These are phyloP conservation scores for Betula pendula DNA, from an alignment of 306 rosid species.

Conservation along the genomic window DNA sequence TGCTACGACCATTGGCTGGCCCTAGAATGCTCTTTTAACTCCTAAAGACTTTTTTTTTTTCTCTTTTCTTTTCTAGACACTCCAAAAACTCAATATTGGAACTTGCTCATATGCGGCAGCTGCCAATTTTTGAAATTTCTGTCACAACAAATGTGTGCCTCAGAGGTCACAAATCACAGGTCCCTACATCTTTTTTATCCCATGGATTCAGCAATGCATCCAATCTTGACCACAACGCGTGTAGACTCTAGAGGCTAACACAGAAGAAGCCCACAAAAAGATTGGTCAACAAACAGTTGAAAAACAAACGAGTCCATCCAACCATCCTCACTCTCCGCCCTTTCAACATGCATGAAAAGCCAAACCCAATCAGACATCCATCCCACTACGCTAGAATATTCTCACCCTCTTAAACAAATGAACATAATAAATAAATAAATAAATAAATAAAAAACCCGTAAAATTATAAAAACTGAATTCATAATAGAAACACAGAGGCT, in stretches of 20 bases:
- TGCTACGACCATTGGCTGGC: no score
- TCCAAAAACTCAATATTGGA: neutral
- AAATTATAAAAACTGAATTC: no score
- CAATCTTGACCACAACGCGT: conserved; percentile 32
- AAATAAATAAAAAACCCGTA: no score
- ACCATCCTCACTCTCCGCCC: neutral
- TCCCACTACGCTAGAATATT: no score
- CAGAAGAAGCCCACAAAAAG: conserved; percentile 31
- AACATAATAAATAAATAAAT: no score
- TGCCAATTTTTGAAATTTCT: neutral
- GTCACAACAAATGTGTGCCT: neutral
- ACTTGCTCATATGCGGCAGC: no score
- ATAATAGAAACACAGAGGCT: no score
- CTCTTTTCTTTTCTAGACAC: no score
- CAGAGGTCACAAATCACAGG: conserved; percentile 20
- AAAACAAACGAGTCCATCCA: conserved; percentile 4
- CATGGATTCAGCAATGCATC: neutral
- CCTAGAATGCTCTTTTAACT: no score
- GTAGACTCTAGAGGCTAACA: neutral
- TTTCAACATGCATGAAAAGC: neutral
- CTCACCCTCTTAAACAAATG: no score
- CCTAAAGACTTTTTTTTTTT: no score
- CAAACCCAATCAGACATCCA: neutral
- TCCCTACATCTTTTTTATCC: conserved; percentile 2
- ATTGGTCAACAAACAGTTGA: conserved; percentile 28